Base-by-base conservation (phyloP, 176 grass and related monocot species). In the Aegilops speltoides region DNA sequence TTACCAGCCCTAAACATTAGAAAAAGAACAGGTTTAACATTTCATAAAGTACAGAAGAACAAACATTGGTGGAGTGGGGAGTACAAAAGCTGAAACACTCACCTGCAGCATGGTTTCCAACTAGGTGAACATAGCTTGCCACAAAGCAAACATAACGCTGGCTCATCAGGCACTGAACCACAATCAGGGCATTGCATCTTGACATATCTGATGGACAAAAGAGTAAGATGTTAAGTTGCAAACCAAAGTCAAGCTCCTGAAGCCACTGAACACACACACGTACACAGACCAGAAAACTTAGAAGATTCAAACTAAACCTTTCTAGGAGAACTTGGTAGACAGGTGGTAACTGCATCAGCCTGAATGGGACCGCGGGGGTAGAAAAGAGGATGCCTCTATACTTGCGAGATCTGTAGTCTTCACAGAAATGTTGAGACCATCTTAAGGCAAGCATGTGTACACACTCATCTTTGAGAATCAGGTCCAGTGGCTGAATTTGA, bases 41-140 rank as follows among this genome's bases (percentile, higher is more conserved):
- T 85, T 64, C 69, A 86, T 28, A 71, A 74, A 77, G 41, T 38
- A 81, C 64, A 79, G 10, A 24, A 88, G 32, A 93, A 68, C 23
- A 13, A 50, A 31, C 16, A 24, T 5, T 34, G 12, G 4, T 26
- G 32, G 24, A 17, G 45, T 70, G 46, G 43, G 64, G 83, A 88
- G 22, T 79, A 23, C 13, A 87, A 89, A 32, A 64, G 31, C 6
- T 34, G 83, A 40, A 86, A 45, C 38, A 63, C 43, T 80, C 73
- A 99, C 97, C 94, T 92, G 92, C 97, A 99, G 86, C 94, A 99
- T 64, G 87, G 90, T 46, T 95, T 99, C 94, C 94, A 93, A 81
- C 82, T 94, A 65, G 94, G 89, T 1, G 97, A 97, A 88, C 97
- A 99, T 59, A 97, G 70, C 72, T 90, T 94, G 36, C 97, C 94